A percentile compares a stretch with the other conserved stretches of the same genome.
These are phyloP conservation scores for Anthoceros angustus DNA, from an alignment of 225 moss, liverwort and hornwort species.

Conservation along the genomic window DNA sequence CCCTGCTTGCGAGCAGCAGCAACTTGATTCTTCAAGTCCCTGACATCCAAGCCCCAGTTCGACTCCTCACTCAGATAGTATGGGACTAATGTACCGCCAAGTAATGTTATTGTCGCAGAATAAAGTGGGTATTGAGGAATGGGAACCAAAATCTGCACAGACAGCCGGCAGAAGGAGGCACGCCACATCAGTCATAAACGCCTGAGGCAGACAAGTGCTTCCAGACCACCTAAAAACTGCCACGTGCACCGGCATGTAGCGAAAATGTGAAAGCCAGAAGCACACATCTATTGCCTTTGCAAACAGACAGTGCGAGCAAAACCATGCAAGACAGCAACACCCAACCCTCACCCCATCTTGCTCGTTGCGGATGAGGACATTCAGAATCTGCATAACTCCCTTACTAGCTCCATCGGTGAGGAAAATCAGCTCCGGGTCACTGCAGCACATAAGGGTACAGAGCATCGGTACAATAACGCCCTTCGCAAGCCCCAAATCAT, in stretches of 20 bases:
- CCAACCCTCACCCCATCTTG: conserved; percentile 54
- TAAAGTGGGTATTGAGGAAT: conserved; percentile 48
- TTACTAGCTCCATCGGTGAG: conserved; percentile 97
- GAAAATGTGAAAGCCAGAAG: neutral
- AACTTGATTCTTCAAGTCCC: conserved; percentile 23
- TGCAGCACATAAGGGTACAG: conserved; percentile 16
- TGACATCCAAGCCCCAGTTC: conserved; percentile 31
- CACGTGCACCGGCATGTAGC: neutral
- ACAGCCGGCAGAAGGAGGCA: neutral
- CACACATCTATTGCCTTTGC: neutral
- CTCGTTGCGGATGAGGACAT: conserved; percentile 69
- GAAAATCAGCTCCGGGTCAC: conserved; percentile 72
- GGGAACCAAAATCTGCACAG: conserved; percentile 32
- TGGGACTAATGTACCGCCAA: conserved; percentile 39
- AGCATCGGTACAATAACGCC: neutral
- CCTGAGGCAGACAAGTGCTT: neutral
- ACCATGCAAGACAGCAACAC: neutral
- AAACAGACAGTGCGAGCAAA: neutral
- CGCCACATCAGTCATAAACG: neutral
- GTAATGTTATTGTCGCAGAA: conserved; percentile 40
- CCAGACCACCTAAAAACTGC: neutral
- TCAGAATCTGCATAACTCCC: conserved; percentile 72
- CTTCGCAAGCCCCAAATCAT: neutral
- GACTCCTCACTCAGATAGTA: conserved; percentile 28
- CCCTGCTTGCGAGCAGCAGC: conserved; percentile 27